phyloP scores from a whole-genome alignment of 371 early-diverging fungal species.

The Mucor piriformis region DNA sequence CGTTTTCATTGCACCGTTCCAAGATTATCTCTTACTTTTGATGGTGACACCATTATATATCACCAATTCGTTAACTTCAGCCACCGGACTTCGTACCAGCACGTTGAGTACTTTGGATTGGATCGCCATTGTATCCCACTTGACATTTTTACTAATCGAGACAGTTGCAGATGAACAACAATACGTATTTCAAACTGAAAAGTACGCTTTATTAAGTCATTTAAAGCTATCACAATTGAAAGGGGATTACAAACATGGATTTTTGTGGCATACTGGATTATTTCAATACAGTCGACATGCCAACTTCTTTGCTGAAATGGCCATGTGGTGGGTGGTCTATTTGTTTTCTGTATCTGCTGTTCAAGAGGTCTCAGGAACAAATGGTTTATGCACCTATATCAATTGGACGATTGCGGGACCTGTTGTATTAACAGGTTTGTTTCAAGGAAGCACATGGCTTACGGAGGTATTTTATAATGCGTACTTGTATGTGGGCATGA shows the following conservation, averaged over 20 bases:
- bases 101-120: slow-evolving; percentile 43
- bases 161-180: slow-evolving; percentile 84
- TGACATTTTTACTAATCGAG: slow-evolving; percentile 60
- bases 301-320: slow-evolving; percentile 81
- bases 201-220: slow-evolving; percentile 49
- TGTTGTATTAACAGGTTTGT: slow-evolving; percentile 61
- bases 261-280: slow-evolving; percentile 69
- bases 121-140: slow-evolving; percentile 45
- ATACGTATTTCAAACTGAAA: slow-evolving; percentile 75
- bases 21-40: slow-evolving; percentile 68
- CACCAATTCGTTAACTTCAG: slow-evolving; percentile 26
- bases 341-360: slow-evolving; percentile 62
- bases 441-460: slow-evolving; percentile 73
- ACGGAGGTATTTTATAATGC: slow-evolving; percentile 71
- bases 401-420: slow-evolving; percentile 69
- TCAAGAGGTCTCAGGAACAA: slow-evolving; percentile 11
- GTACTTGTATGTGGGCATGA: too few relatives aligned
- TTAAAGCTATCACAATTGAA: slow-evolving; percentile 28
- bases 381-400: slow-evolving; percentile 26
- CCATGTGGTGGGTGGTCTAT: slow-evolving; percentile 68
- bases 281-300: slow-evolving; percentile 81
- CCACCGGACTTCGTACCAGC: background rate
- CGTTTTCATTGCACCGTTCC: slow-evolving; percentile 74
- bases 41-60: slow-evolving; percentile 68
- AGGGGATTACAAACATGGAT: slow-evolving; percentile 64